These are phyloP conservation scores for Pythium insidiosum DNA, from an alignment of 352 stramenopile genomes.

Conservation along the genomic window DNA sequence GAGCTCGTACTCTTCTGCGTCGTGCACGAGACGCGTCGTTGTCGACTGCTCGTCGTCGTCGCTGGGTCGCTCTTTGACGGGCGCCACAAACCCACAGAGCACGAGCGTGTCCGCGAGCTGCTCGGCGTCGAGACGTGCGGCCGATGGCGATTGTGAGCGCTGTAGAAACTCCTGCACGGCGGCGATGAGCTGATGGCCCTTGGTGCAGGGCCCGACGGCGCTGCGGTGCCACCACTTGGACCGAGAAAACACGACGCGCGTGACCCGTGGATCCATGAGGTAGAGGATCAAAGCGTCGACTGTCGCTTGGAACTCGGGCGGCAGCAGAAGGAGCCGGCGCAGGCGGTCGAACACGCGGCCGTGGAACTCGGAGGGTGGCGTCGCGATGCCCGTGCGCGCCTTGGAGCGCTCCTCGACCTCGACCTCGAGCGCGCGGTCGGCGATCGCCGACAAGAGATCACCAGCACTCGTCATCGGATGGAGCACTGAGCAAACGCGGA, in stretches of 20 bases:
- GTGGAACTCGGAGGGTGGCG: conserved; percentile 8
- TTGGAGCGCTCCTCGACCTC: conserved; percentile 3
- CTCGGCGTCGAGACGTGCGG: conserved; percentile 15
- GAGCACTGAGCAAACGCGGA: neutral
- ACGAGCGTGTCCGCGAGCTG: conserved; percentile 21
- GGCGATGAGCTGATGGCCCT: conserved; percentile 28
- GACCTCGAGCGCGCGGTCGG: conserved; percentile 16
- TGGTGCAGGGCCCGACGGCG: conserved; percentile 20
- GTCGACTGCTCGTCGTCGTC: conserved; percentile 5
- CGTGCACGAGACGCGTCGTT: neutral
- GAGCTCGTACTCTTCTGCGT: conserved; percentile 36
- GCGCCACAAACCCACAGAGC: conserved; percentile 25
- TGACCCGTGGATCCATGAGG: conserved; percentile 2
- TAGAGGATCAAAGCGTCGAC: conserved; percentile 8
- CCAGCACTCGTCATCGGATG: conserved; percentile 12
- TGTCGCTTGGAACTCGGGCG: conserved; percentile 3
- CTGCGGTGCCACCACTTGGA: conserved; percentile 2
- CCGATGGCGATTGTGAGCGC: conserved; percentile 12
- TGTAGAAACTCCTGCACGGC: conserved; percentile 17
- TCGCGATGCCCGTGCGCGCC: conserved; percentile 5
- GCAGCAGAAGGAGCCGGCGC: conserved; percentile 13
- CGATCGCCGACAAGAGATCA: conserved; percentile 21
- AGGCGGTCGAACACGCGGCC: conserved; percentile 24
- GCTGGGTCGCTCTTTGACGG: conserved; percentile 13
- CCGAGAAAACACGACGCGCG: conserved; percentile 12